Evolutionary conservation across 805 yeast genomes (phyloP).

Genomic region (Debaryomyces maramus): DNA sequence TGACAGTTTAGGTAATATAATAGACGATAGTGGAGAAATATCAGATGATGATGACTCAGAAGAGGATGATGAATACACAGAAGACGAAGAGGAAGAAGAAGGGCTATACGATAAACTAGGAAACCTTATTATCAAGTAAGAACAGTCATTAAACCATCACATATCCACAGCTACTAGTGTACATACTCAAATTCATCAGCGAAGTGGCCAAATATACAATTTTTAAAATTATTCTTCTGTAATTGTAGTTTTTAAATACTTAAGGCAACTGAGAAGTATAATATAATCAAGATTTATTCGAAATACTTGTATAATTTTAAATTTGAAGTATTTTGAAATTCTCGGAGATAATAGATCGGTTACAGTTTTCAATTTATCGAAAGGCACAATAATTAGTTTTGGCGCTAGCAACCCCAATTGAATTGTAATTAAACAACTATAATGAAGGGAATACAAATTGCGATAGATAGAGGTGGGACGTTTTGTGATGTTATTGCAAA

Average conservation of each 20-base stretch:
- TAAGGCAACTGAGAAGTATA: too few species aligned
- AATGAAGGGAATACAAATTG: slow-evolving; percentile 15
- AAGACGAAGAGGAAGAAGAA: slow-evolving; percentile 10
- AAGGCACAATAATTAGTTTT: slow-evolving; percentile 4
- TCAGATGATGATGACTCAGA: background rate
- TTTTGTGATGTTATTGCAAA: slow-evolving; percentile 37
- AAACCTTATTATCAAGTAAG: slow-evolving; percentile 9
- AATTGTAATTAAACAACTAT: background rate
- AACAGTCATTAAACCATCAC: too few species aligned
- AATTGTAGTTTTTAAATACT: too few species aligned
- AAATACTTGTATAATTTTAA: too few species aligned
- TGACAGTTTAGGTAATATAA: slow-evolving; percentile 23
- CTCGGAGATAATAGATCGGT: background rate
- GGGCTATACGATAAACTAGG: slow-evolving; percentile 24
- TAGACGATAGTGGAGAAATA: slow-evolving; percentile 7
- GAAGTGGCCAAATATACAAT: too few species aligned
- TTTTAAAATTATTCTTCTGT: too few species aligned
- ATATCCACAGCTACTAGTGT: background rate
- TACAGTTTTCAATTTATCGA: background rate
- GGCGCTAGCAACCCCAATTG: background rate
- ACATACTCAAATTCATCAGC: too few species aligned
- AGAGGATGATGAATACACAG: slow-evolving; percentile 5
- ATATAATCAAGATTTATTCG: too few species aligned
- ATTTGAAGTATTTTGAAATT: background rate
- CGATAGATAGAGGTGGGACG: slow-evolving; percentile 29